phyloP scores from a whole-genome alignment of 805 yeast species.

The Clavispora phyllophila region DNA sequence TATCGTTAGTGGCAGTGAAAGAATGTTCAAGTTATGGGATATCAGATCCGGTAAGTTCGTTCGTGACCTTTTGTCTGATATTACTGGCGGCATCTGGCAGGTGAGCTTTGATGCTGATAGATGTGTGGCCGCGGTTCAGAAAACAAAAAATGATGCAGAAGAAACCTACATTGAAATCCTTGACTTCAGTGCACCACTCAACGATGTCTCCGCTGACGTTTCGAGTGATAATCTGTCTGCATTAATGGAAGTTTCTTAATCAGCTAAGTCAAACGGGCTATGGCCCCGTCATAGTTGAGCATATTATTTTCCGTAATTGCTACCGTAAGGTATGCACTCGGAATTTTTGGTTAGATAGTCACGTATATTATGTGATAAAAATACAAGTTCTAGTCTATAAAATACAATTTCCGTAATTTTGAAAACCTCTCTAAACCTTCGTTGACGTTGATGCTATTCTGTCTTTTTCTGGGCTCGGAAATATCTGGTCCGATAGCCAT shows the following conservation, averaged over 20 bases:
- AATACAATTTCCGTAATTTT: slow-evolving; percentile 32
- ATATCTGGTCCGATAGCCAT: slow-evolving; percentile 9
- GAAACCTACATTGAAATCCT: slow-evolving; percentile 77
- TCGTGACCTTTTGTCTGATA: slow-evolving; percentile 66
- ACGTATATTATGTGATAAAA: background rate
- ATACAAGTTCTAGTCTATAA: slow-evolving; percentile 12
- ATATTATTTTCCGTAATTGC: too few species aligned
- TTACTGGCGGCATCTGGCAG: slow-evolving; percentile 90
- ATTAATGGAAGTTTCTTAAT: background rate
- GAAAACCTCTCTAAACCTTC: slow-evolving; percentile 30
- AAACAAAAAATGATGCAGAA: slow-evolving; percentile 40
- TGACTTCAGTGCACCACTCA: slow-evolving; percentile 54
- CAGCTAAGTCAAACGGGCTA: too few species aligned
- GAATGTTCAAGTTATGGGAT: slow-evolving; percentile 85
- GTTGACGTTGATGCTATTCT: slow-evolving; percentile 22
- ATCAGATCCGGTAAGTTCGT: slow-evolving; percentile 71
- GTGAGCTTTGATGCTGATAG: slow-evolving; percentile 79
- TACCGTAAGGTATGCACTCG: too few species aligned
- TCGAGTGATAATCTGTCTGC: background rate
- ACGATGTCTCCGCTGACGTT: background rate
- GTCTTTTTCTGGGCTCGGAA: slow-evolving; percentile 12
- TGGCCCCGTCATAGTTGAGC: too few species aligned
- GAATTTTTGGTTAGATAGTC: background rate
- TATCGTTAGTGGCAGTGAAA: slow-evolving; percentile 84
- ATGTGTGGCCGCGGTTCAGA: slow-evolving; percentile 88